These are phyloP conservation scores for Logfia minima DNA, from an alignment of 129 eudicot genomes.

Conservation along the genomic window DNA sequence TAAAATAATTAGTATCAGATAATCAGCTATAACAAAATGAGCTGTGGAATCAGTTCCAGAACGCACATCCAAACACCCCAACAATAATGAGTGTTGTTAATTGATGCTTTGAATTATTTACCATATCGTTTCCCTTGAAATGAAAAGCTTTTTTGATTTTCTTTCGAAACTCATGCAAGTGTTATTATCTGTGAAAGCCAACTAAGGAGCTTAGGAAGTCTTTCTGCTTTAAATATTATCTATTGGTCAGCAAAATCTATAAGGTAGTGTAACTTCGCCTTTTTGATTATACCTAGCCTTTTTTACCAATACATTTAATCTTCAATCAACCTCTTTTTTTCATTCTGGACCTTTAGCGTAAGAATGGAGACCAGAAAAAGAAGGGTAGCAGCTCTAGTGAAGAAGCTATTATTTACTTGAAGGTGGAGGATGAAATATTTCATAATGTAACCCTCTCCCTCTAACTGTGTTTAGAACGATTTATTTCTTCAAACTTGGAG, in stretches of 20 bases:
- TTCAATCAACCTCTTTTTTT: neutral
- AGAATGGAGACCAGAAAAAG: conserved; percentile 46
- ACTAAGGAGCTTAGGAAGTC: conserved; percentile 69
- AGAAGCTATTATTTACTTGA: conserved; percentile 62
- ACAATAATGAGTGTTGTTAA: too few species aligned
- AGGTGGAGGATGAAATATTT: conserved; percentile 82
- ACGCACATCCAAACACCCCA: too few species aligned
- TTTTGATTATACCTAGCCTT: neutral
- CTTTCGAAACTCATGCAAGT: neutral
- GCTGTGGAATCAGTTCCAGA: neutral
- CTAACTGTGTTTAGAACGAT: neutral
- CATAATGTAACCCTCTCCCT: conserved; percentile 47
- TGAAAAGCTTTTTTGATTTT: neutral
- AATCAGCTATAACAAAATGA: neutral
- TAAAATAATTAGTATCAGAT: neutral
- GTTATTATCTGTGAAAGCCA: conserved; percentile 45
- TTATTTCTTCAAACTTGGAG: neutral
- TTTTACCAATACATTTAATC: neutral
- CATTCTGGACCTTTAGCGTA: conserved; percentile 42
- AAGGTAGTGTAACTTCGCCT: conserved; percentile 39
- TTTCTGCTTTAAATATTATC: conserved; percentile 62
- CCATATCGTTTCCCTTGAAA: neutral
- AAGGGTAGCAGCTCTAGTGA: conserved; percentile 43
- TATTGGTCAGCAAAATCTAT: conserved; percentile 68
- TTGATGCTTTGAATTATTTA: too few species aligned